Percentiles rank a stretch among this genome's conserved stretches.
These are phyloP conservation scores for Colletotrichum lini DNA, from an alignment of 2,329 filamentous ascomycete genomes.

Conservation along the genomic window DNA sequence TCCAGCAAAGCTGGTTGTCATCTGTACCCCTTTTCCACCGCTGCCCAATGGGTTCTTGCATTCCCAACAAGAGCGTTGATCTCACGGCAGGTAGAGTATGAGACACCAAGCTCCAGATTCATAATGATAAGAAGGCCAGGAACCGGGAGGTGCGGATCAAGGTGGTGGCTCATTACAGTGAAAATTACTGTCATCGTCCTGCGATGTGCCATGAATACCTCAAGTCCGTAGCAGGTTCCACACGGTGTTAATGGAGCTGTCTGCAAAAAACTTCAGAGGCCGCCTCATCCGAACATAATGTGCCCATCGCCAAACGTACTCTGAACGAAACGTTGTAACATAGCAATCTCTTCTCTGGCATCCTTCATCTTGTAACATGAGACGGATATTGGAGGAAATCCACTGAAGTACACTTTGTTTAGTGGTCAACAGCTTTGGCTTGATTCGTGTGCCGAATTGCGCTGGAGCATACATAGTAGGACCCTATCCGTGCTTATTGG, in stretches of 20 bases:
- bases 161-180: too few relatives aligned
- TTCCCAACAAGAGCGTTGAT: too few relatives aligned
- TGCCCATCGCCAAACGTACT: not conserved
- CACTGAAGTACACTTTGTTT: not conserved
- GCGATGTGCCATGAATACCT: not conserved
- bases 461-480: not conserved
- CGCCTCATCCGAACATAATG: too few relatives aligned
- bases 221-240: not conserved
- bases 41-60: too few relatives aligned
- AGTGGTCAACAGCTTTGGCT: not conserved
- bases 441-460: constrained; percentile 6
- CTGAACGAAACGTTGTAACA: not conserved
- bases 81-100: too few relatives aligned
- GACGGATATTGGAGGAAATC: constrained; percentile 3
- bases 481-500: constrained; percentile 14
- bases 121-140: not conserved
- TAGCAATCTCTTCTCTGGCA: not conserved
- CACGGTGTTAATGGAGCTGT: too few relatives aligned
- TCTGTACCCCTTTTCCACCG: too few relatives aligned
- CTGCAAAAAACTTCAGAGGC: not conserved
- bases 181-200: not conserved
- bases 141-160: not conserved
- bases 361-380: not conserved
- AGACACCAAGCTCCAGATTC: too few relatives aligned
- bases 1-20: too few relatives aligned